A percentile compares a stretch with the other conserved stretches of the same genome.
Evolutionary conservation across 2,329 filamentous ascomycete species (phyloP).

Genomic region (Sporothrix pallida): DNA sequence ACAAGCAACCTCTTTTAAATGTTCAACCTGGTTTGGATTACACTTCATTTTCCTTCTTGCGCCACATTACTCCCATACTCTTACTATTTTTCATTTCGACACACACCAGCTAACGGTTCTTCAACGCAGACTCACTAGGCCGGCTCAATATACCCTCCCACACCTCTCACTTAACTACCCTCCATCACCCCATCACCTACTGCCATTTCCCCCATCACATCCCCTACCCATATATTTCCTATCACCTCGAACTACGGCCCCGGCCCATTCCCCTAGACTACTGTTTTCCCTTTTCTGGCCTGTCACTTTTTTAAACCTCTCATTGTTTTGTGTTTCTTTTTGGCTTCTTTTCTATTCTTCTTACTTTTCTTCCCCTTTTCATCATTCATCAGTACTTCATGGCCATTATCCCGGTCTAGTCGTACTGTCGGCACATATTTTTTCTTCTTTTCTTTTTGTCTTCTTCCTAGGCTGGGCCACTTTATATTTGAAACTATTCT

Average conservation of each 20-base stretch:
- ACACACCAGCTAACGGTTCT: conserved; percentile 26
- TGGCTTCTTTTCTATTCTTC: neutral
- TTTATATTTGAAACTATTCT: conserved; percentile 5
- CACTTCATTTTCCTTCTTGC: neutral
- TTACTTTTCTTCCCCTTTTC: neutral
- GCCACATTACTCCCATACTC: neutral
- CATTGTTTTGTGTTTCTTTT: neutral
- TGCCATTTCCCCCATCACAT: conserved; percentile 21
- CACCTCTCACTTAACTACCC: conserved; percentile 22
- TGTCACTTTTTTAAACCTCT: conserved; percentile 11
- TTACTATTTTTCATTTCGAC: neutral
- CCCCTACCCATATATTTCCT: conserved; percentile 15
- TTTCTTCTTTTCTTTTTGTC: conserved; percentile 1
- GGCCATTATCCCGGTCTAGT: conserved; percentile 3
- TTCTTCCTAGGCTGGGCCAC: conserved; percentile 22
- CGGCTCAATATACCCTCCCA: conserved; percentile 24
- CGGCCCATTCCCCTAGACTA: conserved; percentile 19
- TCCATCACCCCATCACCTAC: conserved; percentile 23
- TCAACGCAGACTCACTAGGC: conserved; percentile 25
- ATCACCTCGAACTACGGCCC: conserved; percentile 1
- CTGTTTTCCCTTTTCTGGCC: neutral
- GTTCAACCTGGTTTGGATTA: neutral
- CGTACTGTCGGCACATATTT: neutral
- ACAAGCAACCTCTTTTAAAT: neutral
- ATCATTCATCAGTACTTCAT: conserved; percentile 2